phyloP scores from a whole-genome alignment of 108 stramenopile genomes.

The Craspedostauros australis region DNA sequence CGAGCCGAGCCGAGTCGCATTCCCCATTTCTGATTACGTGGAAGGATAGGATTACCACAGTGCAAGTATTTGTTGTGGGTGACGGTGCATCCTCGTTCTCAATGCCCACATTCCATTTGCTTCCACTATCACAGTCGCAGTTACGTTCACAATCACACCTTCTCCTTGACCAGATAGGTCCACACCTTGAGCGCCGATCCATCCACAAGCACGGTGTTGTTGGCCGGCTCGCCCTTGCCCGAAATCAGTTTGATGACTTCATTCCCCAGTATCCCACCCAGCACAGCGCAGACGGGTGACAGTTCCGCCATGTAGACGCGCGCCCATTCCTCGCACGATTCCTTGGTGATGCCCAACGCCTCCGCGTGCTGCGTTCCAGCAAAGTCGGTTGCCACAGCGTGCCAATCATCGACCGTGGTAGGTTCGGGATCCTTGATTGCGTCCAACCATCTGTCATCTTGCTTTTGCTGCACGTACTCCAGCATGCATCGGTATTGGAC shows the following conservation, averaged over 20 bases:
- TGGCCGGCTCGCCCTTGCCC: conserved; percentile 88
- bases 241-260: conserved; percentile 90
- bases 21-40: background rate
- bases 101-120: background rate
- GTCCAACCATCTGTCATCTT: conserved; percentile 16
- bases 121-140: background rate
- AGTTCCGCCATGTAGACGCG: conserved; percentile 67
- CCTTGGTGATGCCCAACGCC: background rate
- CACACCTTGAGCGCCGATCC: conserved; percentile 68
- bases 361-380: background rate
- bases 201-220: conserved; percentile 81
- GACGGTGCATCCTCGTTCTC: background rate
- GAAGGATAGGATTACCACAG: background rate
- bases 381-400: background rate
- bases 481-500: conserved; percentile 58
- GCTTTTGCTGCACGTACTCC: conserved; percentile 61
- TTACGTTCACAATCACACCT: too few species aligned
- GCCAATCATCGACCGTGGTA: background rate
- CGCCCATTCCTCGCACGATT: conserved; percentile 31
- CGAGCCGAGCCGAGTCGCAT: background rate
- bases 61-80: background rate
- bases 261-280: conserved; percentile 92
- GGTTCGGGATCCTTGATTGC: conserved; percentile 6
- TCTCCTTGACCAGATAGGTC: conserved; percentile 55
- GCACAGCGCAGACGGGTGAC: conserved; percentile 83